A percentile compares a stretch with the other conserved stretches of the same genome.
phyloP scores from a whole-genome alignment of 306 rosid genomes.

The Albizia julibrissin region DNA sequence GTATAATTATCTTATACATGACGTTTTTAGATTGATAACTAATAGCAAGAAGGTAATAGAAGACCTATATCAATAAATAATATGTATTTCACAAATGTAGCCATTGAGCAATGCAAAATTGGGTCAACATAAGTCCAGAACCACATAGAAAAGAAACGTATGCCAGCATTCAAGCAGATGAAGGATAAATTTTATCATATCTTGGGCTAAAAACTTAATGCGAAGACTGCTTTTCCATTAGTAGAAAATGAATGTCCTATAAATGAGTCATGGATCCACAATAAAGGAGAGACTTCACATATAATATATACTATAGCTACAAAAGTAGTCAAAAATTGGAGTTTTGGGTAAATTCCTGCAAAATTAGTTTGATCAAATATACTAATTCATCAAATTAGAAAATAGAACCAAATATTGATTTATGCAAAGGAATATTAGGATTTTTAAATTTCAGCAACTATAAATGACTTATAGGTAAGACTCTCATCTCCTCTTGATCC shows the following conservation, averaged over 20 bases:
- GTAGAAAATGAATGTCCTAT: not conserved
- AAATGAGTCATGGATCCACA: not conserved
- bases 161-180: constrained; percentile 8
- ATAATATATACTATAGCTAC: constrained; percentile 5
- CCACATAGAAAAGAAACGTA: constrained; percentile 26
- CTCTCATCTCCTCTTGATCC: not conserved
- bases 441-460: not conserved
- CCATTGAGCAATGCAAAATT: constrained; percentile 21
- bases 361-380: not conserved
- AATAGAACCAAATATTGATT: not conserved
- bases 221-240: constrained; percentile 2
- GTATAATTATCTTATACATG: constrained; percentile 21
- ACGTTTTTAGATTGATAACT: not conserved
- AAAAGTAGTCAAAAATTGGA: constrained; percentile 10
- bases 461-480: not conserved
- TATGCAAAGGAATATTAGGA: not conserved
- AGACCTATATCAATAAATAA: constrained; percentile 20
- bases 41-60: constrained; percentile 17
- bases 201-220: constrained; percentile 6
- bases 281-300: not conserved
- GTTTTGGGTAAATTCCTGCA: constrained; percentile 16
- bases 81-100: constrained; percentile 5
- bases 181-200: constrained; percentile 16
- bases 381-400: not conserved
- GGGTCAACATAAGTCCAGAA: not conserved